Evolutionary conservation across 2,329 filamentous ascomycete species (phyloP), one percentile per base, ranked within the genome.

Genomic region (Venturia effusa): DNA sequence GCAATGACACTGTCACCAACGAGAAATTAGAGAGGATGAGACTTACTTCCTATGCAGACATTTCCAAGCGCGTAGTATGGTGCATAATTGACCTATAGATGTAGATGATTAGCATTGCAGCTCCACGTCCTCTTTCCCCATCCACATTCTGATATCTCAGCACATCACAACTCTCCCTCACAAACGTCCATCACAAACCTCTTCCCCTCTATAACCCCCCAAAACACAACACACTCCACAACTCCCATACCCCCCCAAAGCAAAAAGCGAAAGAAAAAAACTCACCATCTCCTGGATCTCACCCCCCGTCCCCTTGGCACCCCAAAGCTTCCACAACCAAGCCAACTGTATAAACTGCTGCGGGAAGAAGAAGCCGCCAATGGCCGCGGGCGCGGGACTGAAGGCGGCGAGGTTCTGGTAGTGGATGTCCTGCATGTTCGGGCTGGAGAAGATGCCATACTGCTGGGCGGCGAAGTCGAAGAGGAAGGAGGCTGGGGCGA

Each of bases 331-430:
- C 73, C 81, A 85, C 5, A 85, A 72, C 83, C 82, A 86, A 2
- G 74, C 78, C 2, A 84, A 69, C 70, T 85, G 82, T 70, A 84
- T 79, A 4, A 85, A 69, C 69, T 85, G 83, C 70, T 86, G 83
- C 0, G 82, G 82, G 70, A 83, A 83, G 76, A 86, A 86, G 75
- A 86, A 85, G 19, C 74, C 81, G 84, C 83, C 68, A 77, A 82
- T 0, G 83, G 82, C 64, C 84, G 80, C 0, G 83, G 83, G n/a
- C n/a, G n/a, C n/a, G n/a, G n/a, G n/a, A 1, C 77, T 80, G 74
- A 82, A 85, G 69, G 84, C 85, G 1, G 81, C 83, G 6, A 84
- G 73, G 69, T 86, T 84, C 39, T 73, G 72, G 68, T 85, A 79
- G 70, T 85, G 82, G 39, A 85, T 75, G 61, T 84, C 79, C 67